Conservation (phyloP, 345 rosid genomes). For the Lenwebbia sp. region DNA sequence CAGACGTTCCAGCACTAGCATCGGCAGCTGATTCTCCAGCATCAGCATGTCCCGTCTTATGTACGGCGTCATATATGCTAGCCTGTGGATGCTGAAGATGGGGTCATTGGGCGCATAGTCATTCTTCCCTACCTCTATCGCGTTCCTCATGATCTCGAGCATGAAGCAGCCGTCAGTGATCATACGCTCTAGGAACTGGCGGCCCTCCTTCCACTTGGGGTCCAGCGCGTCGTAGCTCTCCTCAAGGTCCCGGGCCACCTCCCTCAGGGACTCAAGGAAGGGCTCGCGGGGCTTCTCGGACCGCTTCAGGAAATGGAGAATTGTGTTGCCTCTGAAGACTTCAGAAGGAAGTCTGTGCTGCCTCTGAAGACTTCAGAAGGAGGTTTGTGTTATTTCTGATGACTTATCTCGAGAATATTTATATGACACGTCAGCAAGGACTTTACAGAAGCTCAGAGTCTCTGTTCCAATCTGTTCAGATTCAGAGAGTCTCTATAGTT, state of each 20-base stretch:
- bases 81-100: constrained; percentile 32
- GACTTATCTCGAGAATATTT: too few species aligned
- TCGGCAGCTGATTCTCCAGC: constrained; percentile 48
- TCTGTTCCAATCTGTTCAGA: too few species aligned
- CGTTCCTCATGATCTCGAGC: constrained; percentile 25
- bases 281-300: background rate
- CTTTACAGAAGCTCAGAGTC: too few species aligned
- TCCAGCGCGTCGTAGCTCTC: background rate
- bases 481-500: too few species aligned
- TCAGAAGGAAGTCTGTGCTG: too few species aligned
- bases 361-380: too few species aligned
- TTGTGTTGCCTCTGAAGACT: too few species aligned
- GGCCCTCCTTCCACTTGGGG: background rate
- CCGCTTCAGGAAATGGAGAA: background rate
- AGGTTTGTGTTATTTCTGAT: too few species aligned
- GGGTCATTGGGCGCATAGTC: constrained; percentile 34
- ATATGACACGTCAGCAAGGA: too few species aligned
- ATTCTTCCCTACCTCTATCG: background rate
- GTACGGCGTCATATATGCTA: constrained; percentile 21
- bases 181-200: constrained; percentile 23
- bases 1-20: constrained; percentile 18
- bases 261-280: background rate
- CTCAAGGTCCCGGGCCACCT: background rate
- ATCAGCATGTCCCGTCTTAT: constrained; percentile 39
- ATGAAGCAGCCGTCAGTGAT: constrained; percentile 42